Conservation (phyloP, 164 flowering plant genomes). For the Macadamia integrifolia region DNA sequence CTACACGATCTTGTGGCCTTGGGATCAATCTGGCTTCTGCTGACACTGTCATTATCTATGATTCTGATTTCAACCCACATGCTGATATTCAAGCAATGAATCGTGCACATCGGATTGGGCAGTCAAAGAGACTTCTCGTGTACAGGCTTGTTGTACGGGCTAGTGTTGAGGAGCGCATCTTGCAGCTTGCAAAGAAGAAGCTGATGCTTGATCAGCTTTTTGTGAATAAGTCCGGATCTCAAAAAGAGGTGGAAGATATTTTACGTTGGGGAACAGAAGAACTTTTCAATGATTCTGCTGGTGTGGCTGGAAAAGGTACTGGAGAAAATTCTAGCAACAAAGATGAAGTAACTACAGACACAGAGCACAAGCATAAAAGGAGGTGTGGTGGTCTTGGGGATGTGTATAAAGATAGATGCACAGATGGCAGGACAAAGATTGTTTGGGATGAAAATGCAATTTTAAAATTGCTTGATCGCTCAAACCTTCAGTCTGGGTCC, state of each 20-base stretch:
- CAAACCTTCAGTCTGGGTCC: constrained; percentile 55
- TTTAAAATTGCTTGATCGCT: constrained; percentile 79
- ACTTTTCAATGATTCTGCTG: constrained; percentile 66
- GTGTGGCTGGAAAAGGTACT: constrained; percentile 37
- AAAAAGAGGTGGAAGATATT: constrained; percentile 95
- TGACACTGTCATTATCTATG: constrained; percentile 96
- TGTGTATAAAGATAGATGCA: constrained; percentile 86
- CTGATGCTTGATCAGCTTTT: constrained; percentile 99
- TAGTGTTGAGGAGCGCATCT: constrained; percentile 94
- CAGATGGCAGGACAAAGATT: constrained; percentile 64
- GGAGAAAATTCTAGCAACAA: constrained; percentile 38
- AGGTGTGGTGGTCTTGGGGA: constrained; percentile 86
- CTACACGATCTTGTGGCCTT: constrained; percentile 97
- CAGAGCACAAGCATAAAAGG: constrained; percentile 58
- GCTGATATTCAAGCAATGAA: constrained; percentile 99
- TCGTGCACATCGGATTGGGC: constrained; percentile 98
- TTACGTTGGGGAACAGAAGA: constrained; percentile 98
- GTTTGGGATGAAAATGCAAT: constrained; percentile 96
- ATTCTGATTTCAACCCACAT: constrained; percentile 98
- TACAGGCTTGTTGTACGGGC: constrained; percentile 97
- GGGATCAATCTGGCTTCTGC: constrained; percentile 98
- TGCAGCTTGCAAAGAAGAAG: constrained; percentile 96
- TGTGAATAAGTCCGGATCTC: constrained; percentile 93
- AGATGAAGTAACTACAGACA: constrained; percentile 46
- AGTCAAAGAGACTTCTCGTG: constrained; percentile 86